phyloP scores from a whole-genome alignment of 2,329 filamentous ascomycete genomes.

The Sporothrix brasiliensis region DNA sequence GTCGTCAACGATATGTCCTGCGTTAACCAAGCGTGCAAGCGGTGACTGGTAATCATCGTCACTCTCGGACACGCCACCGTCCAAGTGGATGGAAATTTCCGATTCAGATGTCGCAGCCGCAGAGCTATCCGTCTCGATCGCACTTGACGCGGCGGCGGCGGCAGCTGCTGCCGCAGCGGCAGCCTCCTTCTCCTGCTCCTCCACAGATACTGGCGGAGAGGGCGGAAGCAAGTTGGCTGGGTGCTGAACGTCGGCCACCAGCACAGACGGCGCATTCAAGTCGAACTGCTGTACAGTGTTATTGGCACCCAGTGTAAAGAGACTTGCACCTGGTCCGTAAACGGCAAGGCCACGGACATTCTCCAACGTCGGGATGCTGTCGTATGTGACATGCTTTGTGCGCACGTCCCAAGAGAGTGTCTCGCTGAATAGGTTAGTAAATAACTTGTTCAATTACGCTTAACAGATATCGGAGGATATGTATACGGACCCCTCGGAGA shows the following conservation, averaged over 20 bases:
- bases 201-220: slow-evolving; percentile 78
- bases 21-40: slow-evolving; percentile 72
- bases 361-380: slow-evolving; percentile 82
- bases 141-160: slow-evolving; percentile 13
- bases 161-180: slow-evolving; percentile 39
- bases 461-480: too few species aligned
- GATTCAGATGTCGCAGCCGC: slow-evolving; percentile 56
- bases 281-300: slow-evolving; percentile 95
- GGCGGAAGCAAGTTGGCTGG: slow-evolving; percentile 76
- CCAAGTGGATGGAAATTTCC: slow-evolving; percentile 59
- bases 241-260: slow-evolving; percentile 88
- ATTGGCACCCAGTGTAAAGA: slow-evolving; percentile 88
- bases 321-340: slow-evolving; percentile 84
- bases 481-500: slow-evolving; percentile 71
- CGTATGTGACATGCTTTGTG: slow-evolving; percentile 94
- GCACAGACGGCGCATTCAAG: slow-evolving; percentile 75
- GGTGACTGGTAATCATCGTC: slow-evolving; percentile 79
- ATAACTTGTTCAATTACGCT: slow-evolving; percentile 2
- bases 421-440: slow-evolving; percentile 59
- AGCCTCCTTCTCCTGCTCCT: slow-evolving; percentile 64
- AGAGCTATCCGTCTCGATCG: slow-evolving; percentile 24
- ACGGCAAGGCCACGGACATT: slow-evolving; percentile 80
- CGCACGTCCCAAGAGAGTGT: slow-evolving; percentile 95
- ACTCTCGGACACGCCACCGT: slow-evolving; percentile 67
- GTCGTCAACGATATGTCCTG: slow-evolving; percentile 62